Percentiles rank a stretch among this genome's conserved stretches.
Conservation (phyloP, 1,284 basidiomycete species). For the Puccinia horiana region DNA sequence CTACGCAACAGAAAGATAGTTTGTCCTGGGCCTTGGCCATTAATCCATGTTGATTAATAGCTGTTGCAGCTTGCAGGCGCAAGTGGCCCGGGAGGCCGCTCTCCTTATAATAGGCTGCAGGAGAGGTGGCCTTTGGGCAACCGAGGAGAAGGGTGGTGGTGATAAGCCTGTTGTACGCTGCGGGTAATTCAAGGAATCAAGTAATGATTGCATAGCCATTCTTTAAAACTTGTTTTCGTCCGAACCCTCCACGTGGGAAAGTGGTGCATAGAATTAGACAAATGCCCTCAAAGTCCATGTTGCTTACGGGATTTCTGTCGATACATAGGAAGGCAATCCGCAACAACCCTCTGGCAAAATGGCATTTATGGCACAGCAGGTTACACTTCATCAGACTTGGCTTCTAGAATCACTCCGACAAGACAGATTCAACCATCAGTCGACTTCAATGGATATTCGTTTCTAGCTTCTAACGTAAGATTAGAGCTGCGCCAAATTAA, state of each 20-base stretch:
- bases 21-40: not conserved
- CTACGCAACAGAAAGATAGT: not conserved
- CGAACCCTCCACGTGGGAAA: slow-evolving; percentile 15
- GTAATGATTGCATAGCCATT: not conserved
- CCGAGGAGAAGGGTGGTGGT: too few species aligned
- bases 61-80: too few species aligned
- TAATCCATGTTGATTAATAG: too few species aligned
- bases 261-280: not conserved
- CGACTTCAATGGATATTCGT: not conserved
- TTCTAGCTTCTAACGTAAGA: not conserved
- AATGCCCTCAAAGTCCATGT: slow-evolving; percentile 1
- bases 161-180: not conserved
- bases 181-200: not conserved
- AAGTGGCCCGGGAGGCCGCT: too few species aligned
- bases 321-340: not conserved
- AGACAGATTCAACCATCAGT: not conserved
- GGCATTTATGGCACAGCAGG: not conserved
- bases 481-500: not conserved
- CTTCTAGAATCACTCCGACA: not conserved
- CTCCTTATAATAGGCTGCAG: not conserved
- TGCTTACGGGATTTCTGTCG: slow-evolving; percentile 9
- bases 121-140: too few species aligned
- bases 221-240: not conserved
- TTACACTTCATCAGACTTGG: not conserved
- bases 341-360: not conserved